Conservation (phyloP, 495 filamentous ascomycete genomes). For the Annulohypoxylon nitens region DNA sequence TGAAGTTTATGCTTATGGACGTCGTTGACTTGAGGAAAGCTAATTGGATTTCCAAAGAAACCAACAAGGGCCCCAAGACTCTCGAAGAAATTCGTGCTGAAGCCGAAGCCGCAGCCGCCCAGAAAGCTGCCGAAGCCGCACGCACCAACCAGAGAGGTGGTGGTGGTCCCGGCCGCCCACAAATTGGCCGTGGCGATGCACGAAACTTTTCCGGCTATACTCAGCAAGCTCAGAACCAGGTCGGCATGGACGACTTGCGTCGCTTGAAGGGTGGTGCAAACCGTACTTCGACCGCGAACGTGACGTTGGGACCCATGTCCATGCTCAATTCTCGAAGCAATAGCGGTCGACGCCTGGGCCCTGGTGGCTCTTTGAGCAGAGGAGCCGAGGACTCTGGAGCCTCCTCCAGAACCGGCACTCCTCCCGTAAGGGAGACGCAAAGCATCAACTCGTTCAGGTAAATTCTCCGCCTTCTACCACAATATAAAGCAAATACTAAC, state of each 20-base stretch:
- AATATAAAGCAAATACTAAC: conserved; percentile 45
- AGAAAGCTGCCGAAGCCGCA: conserved; percentile 72
- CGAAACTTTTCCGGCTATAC: conserved; percentile 79
- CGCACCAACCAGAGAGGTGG: conserved; percentile 72
- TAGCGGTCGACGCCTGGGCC: conserved; percentile 84
- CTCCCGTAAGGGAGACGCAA: conserved; percentile 77
- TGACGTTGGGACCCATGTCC: conserved; percentile 82
- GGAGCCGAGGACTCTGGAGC: conserved; percentile 78
- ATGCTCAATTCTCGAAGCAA: conserved; percentile 84
- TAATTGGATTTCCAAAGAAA: conserved; percentile 87
- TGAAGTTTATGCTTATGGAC: conserved; percentile 97
- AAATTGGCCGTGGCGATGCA: conserved; percentile 85
- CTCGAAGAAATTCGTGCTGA: conserved; percentile 91
- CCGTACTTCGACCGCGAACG: conserved; percentile 68
- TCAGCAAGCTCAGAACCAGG: conserved; percentile 76
- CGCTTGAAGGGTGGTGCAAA: conserved; percentile 73
- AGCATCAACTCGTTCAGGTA: conserved; percentile 92
- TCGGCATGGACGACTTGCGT: conserved; percentile 90
- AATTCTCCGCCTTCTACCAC: conserved; percentile 50
- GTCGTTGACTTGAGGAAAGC: conserved; percentile 82
- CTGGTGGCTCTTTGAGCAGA: conserved; percentile 75
- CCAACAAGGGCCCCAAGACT: conserved; percentile 94
- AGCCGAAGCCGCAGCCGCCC: conserved; percentile 78
- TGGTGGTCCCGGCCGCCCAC: conserved; percentile 65
- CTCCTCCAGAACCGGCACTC: conserved; percentile 89